These are phyloP conservation scores for Xerocomus potaroensis DNA, from an alignment of 768 basidiomycete species.

Conservation along the genomic window DNA sequence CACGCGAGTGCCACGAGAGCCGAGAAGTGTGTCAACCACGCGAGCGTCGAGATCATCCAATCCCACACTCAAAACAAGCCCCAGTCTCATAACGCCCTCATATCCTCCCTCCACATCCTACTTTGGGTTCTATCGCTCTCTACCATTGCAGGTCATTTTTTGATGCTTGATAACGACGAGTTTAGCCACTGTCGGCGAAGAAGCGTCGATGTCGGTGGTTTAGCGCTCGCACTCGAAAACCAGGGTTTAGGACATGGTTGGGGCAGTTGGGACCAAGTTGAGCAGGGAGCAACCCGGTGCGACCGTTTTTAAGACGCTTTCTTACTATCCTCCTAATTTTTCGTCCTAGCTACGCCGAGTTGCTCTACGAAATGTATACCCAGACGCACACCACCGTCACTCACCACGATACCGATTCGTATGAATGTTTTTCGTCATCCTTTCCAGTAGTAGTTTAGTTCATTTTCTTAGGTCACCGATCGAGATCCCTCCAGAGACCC, in stretches of 20 bases:
- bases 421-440: not conserved
- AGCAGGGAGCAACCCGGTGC: conserved; percentile 47
- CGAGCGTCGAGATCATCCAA: conserved; percentile 33
- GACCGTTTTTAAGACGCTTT: conserved; percentile 22
- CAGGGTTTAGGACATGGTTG: conserved; percentile 65
- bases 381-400: conserved; percentile 73
- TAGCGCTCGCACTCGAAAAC: conserved; percentile 71
- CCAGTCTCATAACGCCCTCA: conserved; percentile 6
- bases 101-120: not conserved
- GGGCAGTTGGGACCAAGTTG: conserved; percentile 53
- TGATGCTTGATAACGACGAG: conserved; percentile 31
- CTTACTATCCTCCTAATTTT: conserved; percentile 7
- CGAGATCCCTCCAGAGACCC: conserved; percentile 44
- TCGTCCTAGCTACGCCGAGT: conserved; percentile 63
- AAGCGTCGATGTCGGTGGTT: conserved; percentile 87
- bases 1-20: conserved; percentile 35
- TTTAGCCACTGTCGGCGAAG: conserved; percentile 44
- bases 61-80: conserved; percentile 16
- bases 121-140: not conserved
- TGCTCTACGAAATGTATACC: conserved; percentile 79
- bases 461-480: conserved; percentile 40
- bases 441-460: conserved; percentile 10
- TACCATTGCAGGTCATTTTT: not conserved
- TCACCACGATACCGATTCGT: conserved; percentile 36
- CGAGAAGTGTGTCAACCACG: conserved; percentile 35